Base-by-base conservation (phyloP, 306 rosid genomes). In the Inga laurina region DNA sequence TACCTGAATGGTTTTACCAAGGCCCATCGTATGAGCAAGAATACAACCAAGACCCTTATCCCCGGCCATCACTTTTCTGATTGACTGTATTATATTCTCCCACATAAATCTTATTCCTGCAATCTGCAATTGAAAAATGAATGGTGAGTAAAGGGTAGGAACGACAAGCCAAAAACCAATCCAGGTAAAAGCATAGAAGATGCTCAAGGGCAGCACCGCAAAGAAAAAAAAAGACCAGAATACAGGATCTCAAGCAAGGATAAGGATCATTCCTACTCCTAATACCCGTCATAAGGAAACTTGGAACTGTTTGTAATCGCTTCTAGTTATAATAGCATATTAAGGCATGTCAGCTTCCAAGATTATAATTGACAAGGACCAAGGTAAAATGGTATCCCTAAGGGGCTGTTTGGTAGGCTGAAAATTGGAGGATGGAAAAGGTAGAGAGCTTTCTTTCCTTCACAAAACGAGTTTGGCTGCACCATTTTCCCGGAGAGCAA, bases 1-100 rank as follows among this genome's bases (percentile, higher is more conserved):
- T 88, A 96, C 99, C 99, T 96, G 99, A 82, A 96, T 86, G 39
- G 99, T 96, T 96, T 96, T 96, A 76, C 99, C 99, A 77, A 96
- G 98, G 76, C 99, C 99, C 99, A 96, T 96, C 27, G 91, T 96
- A 87, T 96, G 99, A 82, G 99, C 98, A 56, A 96, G 93, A 87
- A 96, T 94, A 88, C 99, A 96, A 67, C 99, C 99, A 89, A 96
- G 98, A 78, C 98, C 99, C 84, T 92, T 94, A 88, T 94, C 97
- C 84, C 98, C 99, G 69, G 93, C 92, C 82, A 88, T 93, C 89
- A 96, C 97, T 86, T 86, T 90, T 87, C 93, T 87, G 85, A 94
- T 85, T 45, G 99, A 93, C 90, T 96, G 94, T 84, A 96, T 87
- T 80, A 96, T 94, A 86, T 96, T 96, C 90, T 96, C 98, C 99